Conservation (phyloP, 371 early-diverging fungal genomes). For the Syncephalastrum contaminatum region DNA sequence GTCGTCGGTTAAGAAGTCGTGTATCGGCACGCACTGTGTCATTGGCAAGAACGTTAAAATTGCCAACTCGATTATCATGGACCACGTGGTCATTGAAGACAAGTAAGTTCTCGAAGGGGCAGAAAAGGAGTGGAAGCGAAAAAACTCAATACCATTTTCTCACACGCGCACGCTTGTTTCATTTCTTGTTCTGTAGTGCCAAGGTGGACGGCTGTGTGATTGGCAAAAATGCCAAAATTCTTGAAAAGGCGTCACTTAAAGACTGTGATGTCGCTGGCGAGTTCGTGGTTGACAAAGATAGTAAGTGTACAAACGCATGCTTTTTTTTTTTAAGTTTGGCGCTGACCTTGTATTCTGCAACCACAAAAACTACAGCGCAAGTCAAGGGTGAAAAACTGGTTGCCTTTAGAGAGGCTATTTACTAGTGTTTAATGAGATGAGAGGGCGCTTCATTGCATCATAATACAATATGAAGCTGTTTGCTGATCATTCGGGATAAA, state of each 20-base stretch:
- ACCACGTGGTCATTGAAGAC: conserved; percentile 87
- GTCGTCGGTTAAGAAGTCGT: conserved; percentile 88
- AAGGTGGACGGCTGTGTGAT: conserved; percentile 89
- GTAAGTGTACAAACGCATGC: conserved; percentile 33
- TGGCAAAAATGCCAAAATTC: conserved; percentile 77
- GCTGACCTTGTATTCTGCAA: background rate
- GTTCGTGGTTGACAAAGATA: conserved; percentile 70
- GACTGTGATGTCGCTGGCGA: conserved; percentile 91
- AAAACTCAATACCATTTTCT: background rate
- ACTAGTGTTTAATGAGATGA: conserved; percentile 8
- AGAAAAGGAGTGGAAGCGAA: background rate
- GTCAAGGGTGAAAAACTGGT: conserved; percentile 51
- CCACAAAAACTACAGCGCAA: conserved; percentile 27
- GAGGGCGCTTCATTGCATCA: too few species aligned
- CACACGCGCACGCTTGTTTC: conserved; percentile 1
- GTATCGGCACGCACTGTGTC: conserved; percentile 87
- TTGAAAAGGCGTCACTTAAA: conserved; percentile 75
- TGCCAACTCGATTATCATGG: conserved; percentile 91
- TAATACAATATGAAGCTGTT: too few species aligned
- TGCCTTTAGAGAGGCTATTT: conserved; percentile 44
- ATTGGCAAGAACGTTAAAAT: conserved; percentile 96
- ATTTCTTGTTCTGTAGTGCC: conserved; percentile 57
- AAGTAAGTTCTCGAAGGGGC: conserved; percentile 48
- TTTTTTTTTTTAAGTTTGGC: background rate
- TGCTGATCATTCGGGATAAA: too few species aligned